Percentiles rank a stretch among this genome's conserved stretches.
Evolutionary conservation across 495 filamentous ascomycete species (phyloP).

Genomic region (Xylaria bambusicola): DNA sequence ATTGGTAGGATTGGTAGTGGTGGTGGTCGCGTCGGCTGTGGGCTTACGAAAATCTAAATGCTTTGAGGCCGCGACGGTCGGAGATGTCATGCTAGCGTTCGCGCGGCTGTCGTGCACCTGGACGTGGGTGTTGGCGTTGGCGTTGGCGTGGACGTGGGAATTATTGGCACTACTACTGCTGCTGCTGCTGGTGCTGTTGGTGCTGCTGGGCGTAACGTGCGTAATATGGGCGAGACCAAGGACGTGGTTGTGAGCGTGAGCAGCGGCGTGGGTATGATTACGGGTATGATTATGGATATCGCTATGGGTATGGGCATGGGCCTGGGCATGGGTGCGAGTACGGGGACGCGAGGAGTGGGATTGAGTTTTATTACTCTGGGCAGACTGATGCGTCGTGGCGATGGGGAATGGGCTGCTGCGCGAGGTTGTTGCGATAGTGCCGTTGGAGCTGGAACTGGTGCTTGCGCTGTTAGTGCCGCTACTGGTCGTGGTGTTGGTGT

Average conservation of each 20-base stretch:
- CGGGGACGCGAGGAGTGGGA: neutral
- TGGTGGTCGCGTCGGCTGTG: constrained; percentile 12
- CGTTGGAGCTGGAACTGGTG: neutral
- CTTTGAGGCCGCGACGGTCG: constrained; percentile 30
- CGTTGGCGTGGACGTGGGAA: no score
- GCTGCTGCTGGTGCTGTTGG: no score
- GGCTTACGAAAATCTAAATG: constrained; percentile 40
- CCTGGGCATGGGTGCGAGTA: neutral
- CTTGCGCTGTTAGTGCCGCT: no score
- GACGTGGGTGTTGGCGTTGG: constrained; percentile 10
- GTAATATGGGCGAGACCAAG: no score
- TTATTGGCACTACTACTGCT: no score
- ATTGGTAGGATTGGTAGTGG: neutral
- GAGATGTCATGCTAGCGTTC: constrained; percentile 27
- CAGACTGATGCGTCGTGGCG: neutral
- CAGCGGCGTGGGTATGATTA: no score
- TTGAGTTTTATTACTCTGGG: neutral
- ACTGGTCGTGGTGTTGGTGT: constrained; percentile 10
- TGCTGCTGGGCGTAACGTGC: no score
- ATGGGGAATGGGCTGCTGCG: neutral
- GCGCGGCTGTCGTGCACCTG: constrained; percentile 6
- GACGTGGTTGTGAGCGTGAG: no score
- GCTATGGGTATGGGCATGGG: neutral
- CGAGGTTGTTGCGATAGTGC: constrained; percentile 4
- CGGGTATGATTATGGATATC: no score